phyloP scores from a whole-genome alignment of 257 asterid species.

The Cordia subcordata region DNA sequence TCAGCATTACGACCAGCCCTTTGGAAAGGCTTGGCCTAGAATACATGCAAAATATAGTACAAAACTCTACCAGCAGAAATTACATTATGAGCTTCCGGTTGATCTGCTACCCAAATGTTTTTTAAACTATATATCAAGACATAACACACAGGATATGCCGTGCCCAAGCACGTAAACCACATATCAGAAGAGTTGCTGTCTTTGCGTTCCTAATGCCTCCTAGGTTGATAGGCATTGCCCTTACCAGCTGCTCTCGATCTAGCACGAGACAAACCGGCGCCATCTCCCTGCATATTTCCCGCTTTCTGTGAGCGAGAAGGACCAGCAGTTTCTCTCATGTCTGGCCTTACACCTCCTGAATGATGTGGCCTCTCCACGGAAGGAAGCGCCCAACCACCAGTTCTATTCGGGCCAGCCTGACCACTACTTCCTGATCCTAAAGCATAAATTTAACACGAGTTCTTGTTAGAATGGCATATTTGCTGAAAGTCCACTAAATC shows the following conservation, averaged over 20 bases:
- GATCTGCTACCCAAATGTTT: too few relatives aligned
- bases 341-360: conserved; percentile 16
- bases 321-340: conserved; percentile 17
- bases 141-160: too few relatives aligned
- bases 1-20: too few relatives aligned
- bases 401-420: conserved; percentile 30
- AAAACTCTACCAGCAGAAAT: too few relatives aligned
- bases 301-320: conserved; percentile 16
- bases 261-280: conserved; percentile 22
- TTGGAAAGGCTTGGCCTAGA: too few relatives aligned
- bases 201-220: conserved; percentile 21
- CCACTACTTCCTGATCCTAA: conserved; percentile 46
- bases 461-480: background rate
- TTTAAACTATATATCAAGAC: too few relatives aligned
- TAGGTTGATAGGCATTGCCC: conserved; percentile 14
- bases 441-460: conserved; percentile 4
- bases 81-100: too few relatives aligned
- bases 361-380: conserved; percentile 31
- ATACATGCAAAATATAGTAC: too few relatives aligned
- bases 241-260: conserved; percentile 15
- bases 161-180: too few relatives aligned
- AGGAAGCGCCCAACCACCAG: conserved; percentile 71
- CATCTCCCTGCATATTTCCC: conserved; percentile 18
- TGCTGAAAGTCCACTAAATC: background rate
- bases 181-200: too few relatives aligned